Evolutionary conservation across 1,284 basidiomycete genomes (phyloP).

Genomic region (Cryptococcus sp.): DNA sequence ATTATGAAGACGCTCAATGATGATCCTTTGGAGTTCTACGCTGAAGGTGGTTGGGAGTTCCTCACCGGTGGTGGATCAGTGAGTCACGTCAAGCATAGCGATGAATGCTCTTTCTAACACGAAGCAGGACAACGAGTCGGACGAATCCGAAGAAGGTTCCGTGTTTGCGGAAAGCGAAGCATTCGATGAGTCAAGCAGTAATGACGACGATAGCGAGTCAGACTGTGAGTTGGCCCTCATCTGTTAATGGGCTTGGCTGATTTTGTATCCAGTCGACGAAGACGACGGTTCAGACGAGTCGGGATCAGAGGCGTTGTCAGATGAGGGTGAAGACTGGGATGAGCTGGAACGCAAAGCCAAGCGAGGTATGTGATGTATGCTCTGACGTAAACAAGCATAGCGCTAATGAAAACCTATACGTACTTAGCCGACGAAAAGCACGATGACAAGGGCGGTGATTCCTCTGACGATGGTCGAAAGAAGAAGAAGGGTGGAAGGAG

Average conservation of each 20-base stretch:
- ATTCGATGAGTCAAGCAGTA: slow-evolving; percentile 31
- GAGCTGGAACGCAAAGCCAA: slow-evolving; percentile 88
- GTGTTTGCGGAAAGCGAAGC: slow-evolving; percentile 62
- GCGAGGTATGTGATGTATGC: slow-evolving; percentile 62
- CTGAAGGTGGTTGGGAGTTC: slow-evolving; percentile 93
- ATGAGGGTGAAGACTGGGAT: slow-evolving; percentile 86
- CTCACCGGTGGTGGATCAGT: slow-evolving; percentile 70
- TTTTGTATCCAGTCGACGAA: slow-evolving; percentile 59
- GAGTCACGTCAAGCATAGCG: slow-evolving; percentile 34
- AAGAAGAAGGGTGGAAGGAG: slow-evolving; percentile 36
- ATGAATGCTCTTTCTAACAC: slow-evolving; percentile 2
- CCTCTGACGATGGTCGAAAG: slow-evolving; percentile 39
- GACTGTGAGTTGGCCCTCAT: slow-evolving; percentile 58
- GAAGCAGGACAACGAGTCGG: slow-evolving; percentile 62
- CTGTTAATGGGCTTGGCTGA: slow-evolving; percentile 55
- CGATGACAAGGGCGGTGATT: slow-evolving; percentile 28
- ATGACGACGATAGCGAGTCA: slow-evolving; percentile 60
- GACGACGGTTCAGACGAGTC: slow-evolving; percentile 66
- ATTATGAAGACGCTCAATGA: slow-evolving; percentile 99
- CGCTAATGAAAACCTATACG: neutral
- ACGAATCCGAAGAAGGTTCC: slow-evolving; percentile 72
- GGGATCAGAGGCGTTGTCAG: slow-evolving; percentile 40
- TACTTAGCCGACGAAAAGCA: slow-evolving; percentile 41
- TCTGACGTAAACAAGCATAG: neutral
- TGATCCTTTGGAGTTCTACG: slow-evolving; percentile 94